Conservation (phyloP, 1,284 basidiomycete genomes). For the Trichosporon sp. region DNA sequence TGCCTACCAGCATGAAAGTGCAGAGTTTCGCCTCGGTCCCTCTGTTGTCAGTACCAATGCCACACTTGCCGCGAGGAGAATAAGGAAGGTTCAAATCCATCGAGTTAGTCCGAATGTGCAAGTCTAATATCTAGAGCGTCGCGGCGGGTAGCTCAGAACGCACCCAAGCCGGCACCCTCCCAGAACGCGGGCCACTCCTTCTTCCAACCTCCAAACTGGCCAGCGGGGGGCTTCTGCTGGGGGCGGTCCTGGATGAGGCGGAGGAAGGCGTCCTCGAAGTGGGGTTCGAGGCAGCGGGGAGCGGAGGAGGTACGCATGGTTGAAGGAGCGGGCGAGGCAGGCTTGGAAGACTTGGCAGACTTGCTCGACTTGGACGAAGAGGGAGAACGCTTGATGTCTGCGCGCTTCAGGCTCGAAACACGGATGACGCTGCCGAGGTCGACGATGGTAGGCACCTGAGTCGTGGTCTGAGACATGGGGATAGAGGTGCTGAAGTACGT, state of each 20-base stretch:
- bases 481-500: neutral
- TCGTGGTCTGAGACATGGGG: conserved; percentile 14
- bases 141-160: neutral
- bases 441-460: neutral
- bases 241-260: conserved; percentile 15
- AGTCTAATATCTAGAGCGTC: conserved; percentile 13
- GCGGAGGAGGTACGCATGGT: conserved; percentile 6
- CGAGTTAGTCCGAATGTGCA: conserved; percentile 17
- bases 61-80: neutral
- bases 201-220: conserved; percentile 25
- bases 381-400: neutral
- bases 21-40: no score
- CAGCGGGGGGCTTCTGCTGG: neutral
- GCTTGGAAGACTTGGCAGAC: conserved; percentile 1
- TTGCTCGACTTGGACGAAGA: neutral
- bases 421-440: conserved; percentile 2
- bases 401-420: conserved; percentile 2
- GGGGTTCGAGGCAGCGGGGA: conserved; percentile 2
- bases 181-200: conserved; percentile 36
- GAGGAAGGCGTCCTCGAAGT: conserved; percentile 24
- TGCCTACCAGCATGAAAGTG: no score
- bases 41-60: no score
- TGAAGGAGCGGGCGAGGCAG: neutral
- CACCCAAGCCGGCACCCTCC: conserved; percentile 31
- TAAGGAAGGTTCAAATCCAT: neutral